Evolutionary conservation across 2,329 filamentous ascomycete species (phyloP).

Genomic region (Ceratocystis harringtonii): DNA sequence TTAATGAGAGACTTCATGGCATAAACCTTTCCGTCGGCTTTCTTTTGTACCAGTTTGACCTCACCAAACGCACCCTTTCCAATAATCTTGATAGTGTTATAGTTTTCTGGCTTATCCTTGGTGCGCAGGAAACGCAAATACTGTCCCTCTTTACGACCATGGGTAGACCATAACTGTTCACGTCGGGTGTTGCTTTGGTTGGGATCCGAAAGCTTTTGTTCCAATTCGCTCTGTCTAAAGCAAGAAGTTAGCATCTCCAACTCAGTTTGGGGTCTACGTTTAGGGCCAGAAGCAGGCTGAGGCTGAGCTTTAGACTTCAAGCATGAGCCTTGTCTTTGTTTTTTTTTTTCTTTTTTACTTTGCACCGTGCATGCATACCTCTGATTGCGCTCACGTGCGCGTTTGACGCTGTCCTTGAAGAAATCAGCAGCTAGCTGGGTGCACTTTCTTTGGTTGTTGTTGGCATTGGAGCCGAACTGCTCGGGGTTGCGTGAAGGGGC

Average conservation of each 20-base stretch:
- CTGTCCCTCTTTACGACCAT: slow-evolving; percentile 76
- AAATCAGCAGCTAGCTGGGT: slow-evolving; percentile 67
- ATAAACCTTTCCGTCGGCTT: slow-evolving; percentile 91
- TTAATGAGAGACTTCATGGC: slow-evolving; percentile 97
- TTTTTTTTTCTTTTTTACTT: no score
- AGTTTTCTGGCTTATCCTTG: slow-evolving; percentile 86
- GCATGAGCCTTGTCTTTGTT: neutral
- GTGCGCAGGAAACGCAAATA: slow-evolving; percentile 90
- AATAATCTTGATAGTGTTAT: slow-evolving; percentile 92
- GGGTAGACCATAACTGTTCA: slow-evolving; percentile 69
- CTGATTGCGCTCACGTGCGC: slow-evolving; percentile 86
- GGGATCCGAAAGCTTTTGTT: slow-evolving; percentile 67
- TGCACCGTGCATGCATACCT: slow-evolving; percentile 41
- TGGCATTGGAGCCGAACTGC: slow-evolving; percentile 49
- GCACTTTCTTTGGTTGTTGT: slow-evolving; percentile 58
- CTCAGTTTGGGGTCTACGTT: neutral
- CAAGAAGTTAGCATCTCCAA: neutral
- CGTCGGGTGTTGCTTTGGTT: slow-evolving; percentile 61
- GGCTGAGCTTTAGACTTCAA: neutral
- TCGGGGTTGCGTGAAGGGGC: slow-evolving; percentile 79
- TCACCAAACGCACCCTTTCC: slow-evolving; percentile 98
- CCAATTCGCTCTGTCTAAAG: slow-evolving; percentile 74
- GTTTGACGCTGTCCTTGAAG: slow-evolving; percentile 97
- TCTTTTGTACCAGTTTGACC: slow-evolving; percentile 93
- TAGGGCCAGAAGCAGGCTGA: neutral